These are phyloP conservation scores for Chytriomyces confervae DNA, from an alignment of 192 early-diverging fungal genomes.

Conservation along the genomic window DNA sequence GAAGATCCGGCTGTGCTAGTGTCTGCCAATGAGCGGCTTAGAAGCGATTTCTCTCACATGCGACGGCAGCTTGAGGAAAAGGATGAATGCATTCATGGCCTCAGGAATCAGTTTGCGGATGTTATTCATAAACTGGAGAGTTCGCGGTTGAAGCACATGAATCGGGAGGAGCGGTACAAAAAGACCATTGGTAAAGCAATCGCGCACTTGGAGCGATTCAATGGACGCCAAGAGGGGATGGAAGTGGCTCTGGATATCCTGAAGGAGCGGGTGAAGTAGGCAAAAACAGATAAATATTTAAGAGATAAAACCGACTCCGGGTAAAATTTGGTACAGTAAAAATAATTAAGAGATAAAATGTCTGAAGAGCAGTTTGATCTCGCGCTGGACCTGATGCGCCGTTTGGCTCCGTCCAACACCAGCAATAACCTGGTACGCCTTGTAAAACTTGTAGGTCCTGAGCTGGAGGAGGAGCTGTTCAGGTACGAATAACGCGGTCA, in stretches of 20 bases:
- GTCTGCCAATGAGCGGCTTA: slow-evolving; percentile 25
- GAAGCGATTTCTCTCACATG: slow-evolving; percentile 17
- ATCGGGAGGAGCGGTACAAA: slow-evolving; percentile 18
- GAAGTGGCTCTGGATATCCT: slow-evolving; percentile 21
- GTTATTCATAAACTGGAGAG: slow-evolving; percentile 9
- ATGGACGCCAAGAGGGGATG: slow-evolving; percentile 12
- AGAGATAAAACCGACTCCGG: no score
- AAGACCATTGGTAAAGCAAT: slow-evolving; percentile 21
- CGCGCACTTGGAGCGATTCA: slow-evolving; percentile 25
- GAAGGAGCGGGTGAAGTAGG: not conserved
- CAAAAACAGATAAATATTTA: no score
- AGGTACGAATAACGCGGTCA: not conserved
- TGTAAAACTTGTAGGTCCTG: slow-evolving; percentile 75
- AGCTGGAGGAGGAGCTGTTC: slow-evolving; percentile 89
- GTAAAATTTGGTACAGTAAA: no score
- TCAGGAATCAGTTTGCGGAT: slow-evolving; percentile 21
- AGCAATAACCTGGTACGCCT: slow-evolving; percentile 87
- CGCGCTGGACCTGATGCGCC: slow-evolving; percentile 96
- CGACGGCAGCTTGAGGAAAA: slow-evolving; percentile 24
- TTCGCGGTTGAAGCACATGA: slow-evolving; percentile 20
- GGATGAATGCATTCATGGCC: not conserved
- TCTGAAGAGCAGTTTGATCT: slow-evolving; percentile 70
- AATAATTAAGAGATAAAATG: no score
- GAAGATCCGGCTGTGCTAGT: slow-evolving; percentile 16
- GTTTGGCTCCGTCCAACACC: slow-evolving; percentile 90